Percentiles rank a stretch among this genome's conserved stretches.
Evolutionary conservation across 768 basidiomycete genomes (phyloP).

Genomic region (Pleurotus ostreatus): DNA sequence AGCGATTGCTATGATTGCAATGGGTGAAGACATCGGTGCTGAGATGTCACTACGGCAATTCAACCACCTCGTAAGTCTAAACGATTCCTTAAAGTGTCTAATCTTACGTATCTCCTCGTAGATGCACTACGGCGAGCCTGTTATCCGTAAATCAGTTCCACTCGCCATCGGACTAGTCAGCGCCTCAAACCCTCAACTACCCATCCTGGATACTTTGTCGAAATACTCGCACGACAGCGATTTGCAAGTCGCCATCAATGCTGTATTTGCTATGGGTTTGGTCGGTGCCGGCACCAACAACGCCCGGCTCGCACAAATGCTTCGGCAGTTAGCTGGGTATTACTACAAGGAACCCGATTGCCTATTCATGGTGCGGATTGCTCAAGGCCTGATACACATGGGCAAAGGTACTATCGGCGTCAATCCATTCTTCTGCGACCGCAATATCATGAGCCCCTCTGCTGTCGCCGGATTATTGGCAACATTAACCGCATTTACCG

Average conservation of each 20-base stretch:
- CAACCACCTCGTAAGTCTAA: conserved; percentile 80
- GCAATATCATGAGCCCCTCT: conserved; percentile 82
- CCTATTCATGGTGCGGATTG: conserved; percentile 92
- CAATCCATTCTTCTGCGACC: conserved; percentile 95
- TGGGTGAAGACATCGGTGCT: conserved; percentile 97
- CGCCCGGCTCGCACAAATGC: conserved; percentile 95
- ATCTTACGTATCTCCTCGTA: conserved; percentile 24
- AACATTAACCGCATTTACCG: conserved; percentile 88
- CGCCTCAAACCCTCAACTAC: conserved; percentile 92
- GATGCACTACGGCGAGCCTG: conserved; percentile 98
- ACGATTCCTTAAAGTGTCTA: neutral
- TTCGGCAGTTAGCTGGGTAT: conserved; percentile 94
- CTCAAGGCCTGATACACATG: conserved; percentile 98
- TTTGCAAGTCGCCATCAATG: conserved; percentile 92
- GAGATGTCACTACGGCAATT: conserved; percentile 98
- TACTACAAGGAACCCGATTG: conserved; percentile 98
- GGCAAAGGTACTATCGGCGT: conserved; percentile 97
- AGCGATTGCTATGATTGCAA: conserved; percentile 90
- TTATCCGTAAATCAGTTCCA: conserved; percentile 88
- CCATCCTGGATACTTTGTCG: conserved; percentile 93
- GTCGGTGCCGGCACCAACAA: conserved; percentile 99
- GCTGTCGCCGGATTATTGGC: conserved; percentile 89
- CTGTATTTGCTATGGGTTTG: conserved; percentile 98
- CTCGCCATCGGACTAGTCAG: conserved; percentile 93
- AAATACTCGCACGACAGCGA: conserved; percentile 99